Conservation (phyloP, 2,329 filamentous ascomycete genomes). For the Cladosporium sp. region DNA sequence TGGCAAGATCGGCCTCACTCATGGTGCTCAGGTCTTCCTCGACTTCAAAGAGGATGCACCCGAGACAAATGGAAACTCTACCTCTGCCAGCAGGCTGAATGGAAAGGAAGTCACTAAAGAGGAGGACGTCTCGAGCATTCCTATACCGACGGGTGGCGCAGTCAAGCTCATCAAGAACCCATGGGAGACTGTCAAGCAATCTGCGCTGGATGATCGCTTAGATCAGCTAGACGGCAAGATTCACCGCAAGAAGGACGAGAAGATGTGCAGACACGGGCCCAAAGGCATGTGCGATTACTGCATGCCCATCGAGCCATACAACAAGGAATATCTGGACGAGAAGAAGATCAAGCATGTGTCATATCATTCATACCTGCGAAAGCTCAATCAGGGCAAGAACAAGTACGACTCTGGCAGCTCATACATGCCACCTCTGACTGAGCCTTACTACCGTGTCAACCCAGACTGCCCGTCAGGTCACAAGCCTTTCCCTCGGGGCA, state of each 20-base stretch:
- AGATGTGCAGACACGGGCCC: slow-evolving; percentile 92
- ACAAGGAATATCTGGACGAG: slow-evolving; percentile 82
- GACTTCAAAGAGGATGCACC: slow-evolving; percentile 67
- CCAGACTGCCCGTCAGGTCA: slow-evolving; percentile 90
- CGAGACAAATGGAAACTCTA: slow-evolving; percentile 52
- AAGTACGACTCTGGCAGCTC: slow-evolving; percentile 91
- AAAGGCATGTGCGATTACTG: slow-evolving; percentile 99
- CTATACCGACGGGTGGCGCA: slow-evolving; percentile 59
- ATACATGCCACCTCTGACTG: slow-evolving; percentile 91
- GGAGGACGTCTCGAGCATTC: slow-evolving; percentile 64
- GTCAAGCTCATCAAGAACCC: slow-evolving; percentile 74
- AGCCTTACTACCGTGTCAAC: slow-evolving; percentile 89
- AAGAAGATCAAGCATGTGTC: slow-evolving; percentile 99
- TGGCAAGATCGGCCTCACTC: slow-evolving; percentile 60
- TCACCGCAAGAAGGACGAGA: slow-evolving; percentile 67
- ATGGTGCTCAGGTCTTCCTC: slow-evolving; percentile 90
- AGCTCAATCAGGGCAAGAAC: slow-evolving; percentile 94
- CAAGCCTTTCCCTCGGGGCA: slow-evolving; percentile 90
- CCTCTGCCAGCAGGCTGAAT: slow-evolving; percentile 67
- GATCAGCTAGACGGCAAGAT: slow-evolving; percentile 93
- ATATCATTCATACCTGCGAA: slow-evolving; percentile 91
- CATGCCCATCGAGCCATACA: slow-evolving; percentile 93
- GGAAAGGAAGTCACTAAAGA: slow-evolving; percentile 71
- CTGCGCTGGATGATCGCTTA: slow-evolving; percentile 79
- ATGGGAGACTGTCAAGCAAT: slow-evolving; percentile 91